Conservation (phyloP, 495 filamentous ascomycete species). For the Neurospora discreta region DNA sequence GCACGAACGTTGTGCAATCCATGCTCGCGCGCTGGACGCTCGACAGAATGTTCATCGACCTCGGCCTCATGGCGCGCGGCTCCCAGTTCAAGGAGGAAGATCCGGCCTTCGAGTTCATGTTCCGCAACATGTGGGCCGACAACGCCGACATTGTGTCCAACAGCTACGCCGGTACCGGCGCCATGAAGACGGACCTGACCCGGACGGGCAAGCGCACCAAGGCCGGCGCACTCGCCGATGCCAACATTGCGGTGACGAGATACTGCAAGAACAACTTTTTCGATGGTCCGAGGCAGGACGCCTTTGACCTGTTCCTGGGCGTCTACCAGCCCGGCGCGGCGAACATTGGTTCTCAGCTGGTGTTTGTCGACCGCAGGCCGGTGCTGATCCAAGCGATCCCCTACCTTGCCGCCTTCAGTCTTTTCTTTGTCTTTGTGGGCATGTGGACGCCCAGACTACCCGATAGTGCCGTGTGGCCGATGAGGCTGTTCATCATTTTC, state of each 20-base stretch:
- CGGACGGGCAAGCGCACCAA: conserved; percentile 78
- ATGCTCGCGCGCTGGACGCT: conserved; percentile 83
- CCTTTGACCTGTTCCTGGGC: conserved; percentile 88
- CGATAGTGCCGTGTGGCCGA: conserved; percentile 59
- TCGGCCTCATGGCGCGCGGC: conserved; percentile 60
- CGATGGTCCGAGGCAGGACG: conserved; percentile 88
- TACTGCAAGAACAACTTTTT: conserved; percentile 87
- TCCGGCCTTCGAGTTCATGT: conserved; percentile 67
- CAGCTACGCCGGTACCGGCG: conserved; percentile 88
- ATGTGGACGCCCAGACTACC: conserved; percentile 57
- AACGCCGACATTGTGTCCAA: conserved; percentile 92
- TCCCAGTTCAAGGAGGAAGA: conserved; percentile 61
- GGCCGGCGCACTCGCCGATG: conserved; percentile 69
- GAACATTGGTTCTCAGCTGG: conserved; percentile 47
- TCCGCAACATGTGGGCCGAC: conserved; percentile 95
- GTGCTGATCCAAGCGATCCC: conserved; percentile 80
- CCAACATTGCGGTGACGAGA: conserved; percentile 69
- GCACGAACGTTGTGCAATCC: conserved; percentile 94
- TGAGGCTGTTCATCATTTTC: conserved; percentile 65
- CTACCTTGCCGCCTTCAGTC: conserved; percentile 75
- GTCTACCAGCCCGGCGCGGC: conserved; percentile 61
- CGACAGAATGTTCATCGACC: conserved; percentile 75
- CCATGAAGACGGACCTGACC: conserved; percentile 93
- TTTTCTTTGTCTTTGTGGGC: conserved; percentile 79
- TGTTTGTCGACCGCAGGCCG: conserved; percentile 82